Evolutionary conservation across 257 asterid species (phyloP), one percentile per base, ranked within the genome.

Genomic region (Plectranthus barbatus): DNA sequence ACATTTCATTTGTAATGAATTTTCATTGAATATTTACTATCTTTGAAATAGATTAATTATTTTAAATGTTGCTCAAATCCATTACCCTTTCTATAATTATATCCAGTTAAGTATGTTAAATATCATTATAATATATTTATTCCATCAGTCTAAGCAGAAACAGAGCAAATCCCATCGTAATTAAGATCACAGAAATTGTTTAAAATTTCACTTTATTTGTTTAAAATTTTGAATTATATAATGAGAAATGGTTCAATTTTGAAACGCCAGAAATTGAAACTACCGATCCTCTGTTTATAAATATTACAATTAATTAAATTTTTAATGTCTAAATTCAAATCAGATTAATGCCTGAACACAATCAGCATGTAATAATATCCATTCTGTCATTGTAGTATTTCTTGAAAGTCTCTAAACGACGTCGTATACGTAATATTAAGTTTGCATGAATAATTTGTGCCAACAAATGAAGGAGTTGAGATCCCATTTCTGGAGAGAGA

Each of bases 201-300:
- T n/a, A n/a, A n/a, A n/a, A n/a, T n/a, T n/a, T 4, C 5, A 31
- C 5, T 31, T 4, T 7, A 1, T 31, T 6, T 31, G 5, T 3
- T 31, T 31, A 31, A 3, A 7, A 31, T 2, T 3, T 0, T 1
- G 36, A 31, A 31, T 31, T 31, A 2, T 3, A 2, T 31, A 31
- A 2, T 7, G 7, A 1, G 5, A 3, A 31, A n/a, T n/a, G n/a
- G n/a, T n/a, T n/a, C n/a, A n/a, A n/a, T n/a, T n/a, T n/a, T n/a
- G n/a, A n/a, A n/a, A n/a, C n/a, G n/a, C n/a, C n/a, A 15, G 12
- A 8, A 41, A 42, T 45, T 47, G 36, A 46, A 70, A 4, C 46
- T 44, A 36, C 26, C 47, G 15, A 26, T 63, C 67, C 71, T 53
- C 61, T 55, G 63, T 67, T 60, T 49, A 33, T 10, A 36, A 37